A percentile compares a stretch with the other conserved stretches of the same genome.
Conservation (phyloP, 2,329 filamentous ascomycete species). For the Sphaerulina vaccinii region DNA sequence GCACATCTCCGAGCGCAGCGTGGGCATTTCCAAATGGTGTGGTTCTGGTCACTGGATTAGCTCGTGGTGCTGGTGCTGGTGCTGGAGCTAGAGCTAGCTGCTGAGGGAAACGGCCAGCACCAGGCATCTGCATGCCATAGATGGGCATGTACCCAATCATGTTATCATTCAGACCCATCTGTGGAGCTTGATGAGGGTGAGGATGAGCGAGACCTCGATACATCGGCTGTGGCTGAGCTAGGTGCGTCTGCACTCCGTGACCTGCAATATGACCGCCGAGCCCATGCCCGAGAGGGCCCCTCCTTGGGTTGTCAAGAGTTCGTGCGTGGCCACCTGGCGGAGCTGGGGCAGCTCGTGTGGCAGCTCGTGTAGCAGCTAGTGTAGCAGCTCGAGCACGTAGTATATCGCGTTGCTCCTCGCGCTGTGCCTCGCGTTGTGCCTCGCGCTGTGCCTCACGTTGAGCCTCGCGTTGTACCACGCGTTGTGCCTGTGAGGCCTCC, state of each 20-base stretch:
- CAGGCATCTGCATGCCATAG: neutral
- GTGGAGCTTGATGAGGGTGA: conserved; percentile 9
- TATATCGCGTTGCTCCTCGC: neutral
- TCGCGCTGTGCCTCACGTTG: no score
- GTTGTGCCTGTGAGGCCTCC: no score
- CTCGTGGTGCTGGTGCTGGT: neutral
- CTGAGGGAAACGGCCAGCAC: neutral
- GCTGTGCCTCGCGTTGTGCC: no score
- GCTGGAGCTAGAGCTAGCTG: neutral
- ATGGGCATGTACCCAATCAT: conserved; percentile 10
- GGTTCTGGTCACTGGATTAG: neutral
- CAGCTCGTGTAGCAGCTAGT: neutral
- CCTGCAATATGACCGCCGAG: conserved; percentile 14
- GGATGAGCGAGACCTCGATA: conserved; percentile 12
- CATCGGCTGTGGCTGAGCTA: conserved; percentile 11
- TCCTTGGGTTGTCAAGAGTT: neutral
- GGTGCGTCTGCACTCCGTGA: conserved; percentile 7
- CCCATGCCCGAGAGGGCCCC: conserved; percentile 4
- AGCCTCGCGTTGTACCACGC: no score
- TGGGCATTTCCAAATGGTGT: neutral
- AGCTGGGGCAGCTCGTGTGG: neutral
- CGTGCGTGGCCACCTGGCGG: neutral
- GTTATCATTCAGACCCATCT: neutral
- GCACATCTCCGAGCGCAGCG: no score
- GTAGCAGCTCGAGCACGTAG: neutral